A percentile compares a stretch with the other conserved stretches of the same genome.
These are phyloP conservation scores for Hypomontagnella submonticulosa DNA, from an alignment of 495 filamentous ascomycete genomes.

Conservation along the genomic window DNA sequence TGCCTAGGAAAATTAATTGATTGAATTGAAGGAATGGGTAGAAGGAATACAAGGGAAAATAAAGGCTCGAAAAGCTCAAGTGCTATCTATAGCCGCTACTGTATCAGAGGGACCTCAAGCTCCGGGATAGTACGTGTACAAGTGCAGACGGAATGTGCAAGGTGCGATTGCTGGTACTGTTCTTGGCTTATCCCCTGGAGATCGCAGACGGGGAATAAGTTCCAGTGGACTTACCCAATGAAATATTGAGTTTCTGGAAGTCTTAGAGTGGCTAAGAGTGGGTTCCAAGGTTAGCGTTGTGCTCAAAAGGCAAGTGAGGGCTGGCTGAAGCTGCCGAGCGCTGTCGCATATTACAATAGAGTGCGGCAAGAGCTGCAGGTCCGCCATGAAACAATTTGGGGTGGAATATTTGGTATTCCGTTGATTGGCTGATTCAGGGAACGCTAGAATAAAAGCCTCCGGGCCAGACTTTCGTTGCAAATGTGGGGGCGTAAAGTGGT, in stretches of 20 bases:
- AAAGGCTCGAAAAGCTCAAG: constrained; percentile 2
- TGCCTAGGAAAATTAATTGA: constrained; percentile 25
- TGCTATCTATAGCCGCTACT: too few species aligned
- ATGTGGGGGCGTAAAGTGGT: constrained; percentile 21
- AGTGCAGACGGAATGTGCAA: too few species aligned
- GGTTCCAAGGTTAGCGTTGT: background rate
- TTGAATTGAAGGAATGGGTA: constrained; percentile 4
- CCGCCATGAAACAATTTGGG: constrained; percentile 17
- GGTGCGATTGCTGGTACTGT: constrained; percentile 6
- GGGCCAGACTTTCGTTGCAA: constrained; percentile 9
- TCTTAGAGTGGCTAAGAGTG: background rate
- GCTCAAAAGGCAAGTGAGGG: background rate
- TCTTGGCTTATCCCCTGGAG: constrained; percentile 32
- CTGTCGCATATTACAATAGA: constrained; percentile 13
- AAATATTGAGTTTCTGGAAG: constrained; percentile 19
- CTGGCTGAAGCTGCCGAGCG: constrained; percentile 7
- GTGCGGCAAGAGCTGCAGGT: constrained; percentile 37
- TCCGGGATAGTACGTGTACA: constrained; percentile 1
- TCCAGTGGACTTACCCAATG: constrained; percentile 11
- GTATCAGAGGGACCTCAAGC: constrained; percentile 19
- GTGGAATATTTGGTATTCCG: background rate
- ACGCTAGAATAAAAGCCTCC: constrained; percentile 7
- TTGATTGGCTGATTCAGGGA: constrained; percentile 25
- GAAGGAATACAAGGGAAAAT: constrained; percentile 6
- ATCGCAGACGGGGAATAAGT: constrained; percentile 21